Evolutionary conservation across 768 basidiomycete species (phyloP), one percentile per base, ranked within the genome.

Genomic region (Rhizopogon vesiculosus): DNA sequence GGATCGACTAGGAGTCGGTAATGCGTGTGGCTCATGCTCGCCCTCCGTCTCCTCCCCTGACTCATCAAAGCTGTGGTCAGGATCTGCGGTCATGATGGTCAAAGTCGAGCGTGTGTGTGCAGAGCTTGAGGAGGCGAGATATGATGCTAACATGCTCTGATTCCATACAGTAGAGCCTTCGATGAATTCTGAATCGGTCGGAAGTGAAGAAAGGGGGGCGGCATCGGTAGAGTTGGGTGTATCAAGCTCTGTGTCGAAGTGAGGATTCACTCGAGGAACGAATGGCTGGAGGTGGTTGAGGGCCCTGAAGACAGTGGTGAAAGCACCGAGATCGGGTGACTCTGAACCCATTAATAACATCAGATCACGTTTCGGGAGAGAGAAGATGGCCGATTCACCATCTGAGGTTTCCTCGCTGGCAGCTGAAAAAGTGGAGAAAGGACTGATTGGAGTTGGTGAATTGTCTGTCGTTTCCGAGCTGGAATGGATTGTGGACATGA

Each of bases 251-350:
- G 59, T 48, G 46, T 59, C 59, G 22, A 67, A 58, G 22, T 60
- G 50, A 53, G 62, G 16, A 59, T 16, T 55, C 54, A 57, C 57
- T 40, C 64, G 68, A 45, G 62, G 66, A 42, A 56, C 64, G 71
- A 74, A 77, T 3, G 75, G 83, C 57, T 84, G 82, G 0, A 85
- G 65, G 54, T 85, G 78, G 18, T 73, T 76, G 69, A 84, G 74
- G 53, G 84, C 87, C n/a, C 86, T 78, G 45, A 90, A 79, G 22
- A 90, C 85, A 38, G 81, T 76, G 13, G 75, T 80, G 68, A 90
- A 89, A 8, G 85, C 85, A 7, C 88, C 89, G 7, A 90, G 76
- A 68, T 89, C 86, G 42, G 87, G 87, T 56, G 80, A 78, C 66
- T 88, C 80, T 82, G 68, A 52, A 35, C 38, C 51, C 18, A 31